Base-by-base conservation (phyloP, 2,329 filamentous ascomycete species). In the Trichoderma guizhouense region DNA sequence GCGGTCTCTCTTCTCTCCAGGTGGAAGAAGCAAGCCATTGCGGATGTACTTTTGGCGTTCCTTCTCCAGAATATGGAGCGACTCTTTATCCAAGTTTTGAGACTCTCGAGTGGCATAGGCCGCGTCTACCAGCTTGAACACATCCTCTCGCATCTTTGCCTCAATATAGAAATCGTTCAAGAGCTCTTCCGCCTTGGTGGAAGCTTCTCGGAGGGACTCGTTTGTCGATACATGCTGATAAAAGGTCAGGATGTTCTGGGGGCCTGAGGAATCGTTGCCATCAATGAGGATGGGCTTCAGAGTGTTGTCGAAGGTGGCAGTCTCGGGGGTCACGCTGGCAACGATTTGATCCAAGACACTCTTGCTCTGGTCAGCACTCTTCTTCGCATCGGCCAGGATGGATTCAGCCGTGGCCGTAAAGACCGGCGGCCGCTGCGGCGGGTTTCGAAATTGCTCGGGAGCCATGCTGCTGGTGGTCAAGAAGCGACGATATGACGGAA, bases 91-190 rank as follows among this genome's bases (percentile, higher is more conserved):
- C 39, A 94, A 83, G 51, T 84, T 77, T 57, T 85, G 81, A 73
- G 86, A 83, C 76, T 89, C 86, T 60, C 82, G 82, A 60, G 81
- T 82, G 47, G 87, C 84, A 76, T 85, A 89, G 43, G 87, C 85
- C 30, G 87, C 86, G 61, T 91, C 86, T 30, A 92, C 88, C 3
- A 91, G 83, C 76, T 86, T 84, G 85, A 93, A 96, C 72, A 95
- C 87, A 76, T 96, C 93, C 82, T 95, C 92, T 68, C 93, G 88
- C 92, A 95, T 95, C 77, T 86, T 88, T 70, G 90, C 88, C 82
- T 96, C 93, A 75, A 95, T 95, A 69, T 85, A 83, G 77, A 93
- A 94, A 75, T 95, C 91, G 77, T 93, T 89, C 83, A 94, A 88
- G 73, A 93, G 83, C 82, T 91, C 90, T 79, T 94, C 91, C 0